Evolutionary conservation across 768 basidiomycete species (phyloP).

Genomic region (Porphyrellus cyaneotinctus): DNA sequence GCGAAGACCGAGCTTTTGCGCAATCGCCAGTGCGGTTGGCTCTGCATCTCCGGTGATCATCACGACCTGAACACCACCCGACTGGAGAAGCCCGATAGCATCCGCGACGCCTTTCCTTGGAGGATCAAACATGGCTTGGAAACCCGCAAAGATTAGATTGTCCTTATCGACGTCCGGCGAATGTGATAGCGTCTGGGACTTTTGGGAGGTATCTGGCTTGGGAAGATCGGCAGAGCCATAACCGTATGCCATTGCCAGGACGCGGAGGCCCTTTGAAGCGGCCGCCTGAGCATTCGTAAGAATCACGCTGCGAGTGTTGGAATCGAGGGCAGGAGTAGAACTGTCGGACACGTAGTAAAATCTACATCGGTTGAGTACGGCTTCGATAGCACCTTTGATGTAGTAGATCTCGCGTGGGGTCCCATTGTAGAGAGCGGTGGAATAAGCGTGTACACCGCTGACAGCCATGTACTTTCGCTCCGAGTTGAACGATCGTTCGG

Average conservation of each 20-base stretch:
- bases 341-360: slow-evolving; percentile 87
- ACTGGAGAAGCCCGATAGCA: slow-evolving; percentile 74
- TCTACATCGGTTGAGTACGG: slow-evolving; percentile 79
- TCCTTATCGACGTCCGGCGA: slow-evolving; percentile 35
- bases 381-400: slow-evolving; percentile 90
- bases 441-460: slow-evolving; percentile 56
- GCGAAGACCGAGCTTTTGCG: slow-evolving; percentile 76
- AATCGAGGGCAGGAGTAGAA: slow-evolving; percentile 79
- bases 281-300: slow-evolving; percentile 64
- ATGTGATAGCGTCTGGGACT: slow-evolving; percentile 24
- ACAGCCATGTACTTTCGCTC: slow-evolving; percentile 94
- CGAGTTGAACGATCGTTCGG: slow-evolving; percentile 88
- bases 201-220: slow-evolving; percentile 20
- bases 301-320: slow-evolving; percentile 63
- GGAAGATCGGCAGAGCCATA: slow-evolving; percentile 52
- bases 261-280: slow-evolving; percentile 74
- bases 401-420: slow-evolving; percentile 73
- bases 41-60: slow-evolving; percentile 99
- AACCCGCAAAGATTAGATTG: slow-evolving; percentile 85
- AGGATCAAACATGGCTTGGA: slow-evolving; percentile 94
- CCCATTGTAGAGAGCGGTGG: slow-evolving; percentile 27
- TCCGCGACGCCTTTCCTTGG: slow-evolving; percentile 92
- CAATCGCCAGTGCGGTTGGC: slow-evolving; percentile 85
- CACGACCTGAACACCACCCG: slow-evolving; percentile 89
- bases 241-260: slow-evolving; percentile 91